These are phyloP conservation scores for Santalum album DNA, from an alignment of 164 flowering plant genomes.

Conservation along the genomic window DNA sequence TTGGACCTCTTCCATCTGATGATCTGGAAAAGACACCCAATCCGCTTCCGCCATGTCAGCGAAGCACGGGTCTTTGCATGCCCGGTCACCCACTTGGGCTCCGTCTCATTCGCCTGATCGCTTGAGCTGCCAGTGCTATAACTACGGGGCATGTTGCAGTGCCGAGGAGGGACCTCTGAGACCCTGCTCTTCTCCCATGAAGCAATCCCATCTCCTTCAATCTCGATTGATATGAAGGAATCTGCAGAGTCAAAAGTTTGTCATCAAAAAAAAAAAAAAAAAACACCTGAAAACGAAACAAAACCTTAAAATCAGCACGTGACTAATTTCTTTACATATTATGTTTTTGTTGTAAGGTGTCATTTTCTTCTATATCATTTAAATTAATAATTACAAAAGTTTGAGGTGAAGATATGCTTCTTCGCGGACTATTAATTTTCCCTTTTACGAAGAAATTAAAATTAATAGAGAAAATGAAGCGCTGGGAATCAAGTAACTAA, in stretches of 20 bases:
- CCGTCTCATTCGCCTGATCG: conserved; percentile 16
- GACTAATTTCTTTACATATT: too few relatives aligned
- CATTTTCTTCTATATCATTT: too few relatives aligned
- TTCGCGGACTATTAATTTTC: too few relatives aligned
- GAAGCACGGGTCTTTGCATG: conserved; percentile 35
- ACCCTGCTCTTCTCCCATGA: conserved; percentile 68
- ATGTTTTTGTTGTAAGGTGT: too few relatives aligned
- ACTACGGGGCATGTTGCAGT: conserved; percentile 22
- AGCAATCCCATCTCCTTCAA: conserved; percentile 66
- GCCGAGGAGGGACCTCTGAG: conserved; percentile 31
- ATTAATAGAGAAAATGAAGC: too few relatives aligned
- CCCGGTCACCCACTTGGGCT: conserved; percentile 46
- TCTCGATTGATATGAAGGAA: conserved; percentile 83
- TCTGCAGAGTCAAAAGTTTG: conserved; percentile 27
- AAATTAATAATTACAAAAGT: too few relatives aligned
- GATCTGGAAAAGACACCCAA: conserved; percentile 72
- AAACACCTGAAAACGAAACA: too few relatives aligned
- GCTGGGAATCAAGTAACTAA: too few relatives aligned
- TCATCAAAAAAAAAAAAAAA: too few relatives aligned
- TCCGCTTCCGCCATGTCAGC: conserved; percentile 75
- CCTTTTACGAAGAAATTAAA: too few relatives aligned
- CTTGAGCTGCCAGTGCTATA: conserved; percentile 18
- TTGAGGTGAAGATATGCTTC: too few relatives aligned
- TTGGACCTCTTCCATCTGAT: conserved; percentile 57
- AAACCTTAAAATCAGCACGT: too few relatives aligned